phyloP scores from a whole-genome alignment of 2,329 filamentous ascomycete genomes.

The Pseudogymnoascus sp. region DNA sequence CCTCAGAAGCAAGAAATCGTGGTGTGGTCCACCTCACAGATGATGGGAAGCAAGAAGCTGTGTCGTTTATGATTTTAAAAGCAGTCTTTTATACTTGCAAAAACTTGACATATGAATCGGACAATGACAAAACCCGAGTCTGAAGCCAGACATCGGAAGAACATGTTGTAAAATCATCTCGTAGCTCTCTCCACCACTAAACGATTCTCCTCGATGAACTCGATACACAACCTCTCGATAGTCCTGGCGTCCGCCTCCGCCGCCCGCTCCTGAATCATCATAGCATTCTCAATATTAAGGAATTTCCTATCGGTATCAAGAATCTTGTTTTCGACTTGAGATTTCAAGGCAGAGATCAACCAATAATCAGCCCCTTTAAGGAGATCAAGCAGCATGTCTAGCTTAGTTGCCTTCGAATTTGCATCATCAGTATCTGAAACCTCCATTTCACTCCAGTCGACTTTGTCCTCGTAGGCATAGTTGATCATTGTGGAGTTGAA shows the following conservation, averaged over 20 bases:
- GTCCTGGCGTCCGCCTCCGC: not conserved
- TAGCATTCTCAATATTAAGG: not conserved
- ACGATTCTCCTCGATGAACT: not conserved
- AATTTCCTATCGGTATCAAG: not conserved
- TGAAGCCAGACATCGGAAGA: too few species aligned
- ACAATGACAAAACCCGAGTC: too few species aligned
- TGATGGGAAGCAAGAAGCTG: too few species aligned
- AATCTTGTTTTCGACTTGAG: conserved; percentile 17
- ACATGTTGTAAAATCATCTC: too few species aligned
- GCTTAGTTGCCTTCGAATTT: conserved; percentile 14
- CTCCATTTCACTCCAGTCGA: conserved; percentile 21
- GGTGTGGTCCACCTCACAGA: too few species aligned
- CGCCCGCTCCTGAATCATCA: not conserved
- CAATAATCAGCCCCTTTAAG: conserved; percentile 21
- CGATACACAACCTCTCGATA: not conserved
- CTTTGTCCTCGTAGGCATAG: conserved; percentile 18
- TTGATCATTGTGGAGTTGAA: conserved; percentile 15
- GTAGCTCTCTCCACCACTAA: not conserved
- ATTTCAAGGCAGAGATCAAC: conserved; percentile 15
- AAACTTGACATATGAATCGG: too few species aligned
- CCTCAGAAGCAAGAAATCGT: too few species aligned
- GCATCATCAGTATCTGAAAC: conserved; percentile 13
- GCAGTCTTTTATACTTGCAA: too few species aligned
- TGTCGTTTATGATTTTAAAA: too few species aligned
- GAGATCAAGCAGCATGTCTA: conserved; percentile 19